Base-by-base conservation (phyloP, 2,329 filamentous ascomycete genomes). In the Didymella lethalis region DNA sequence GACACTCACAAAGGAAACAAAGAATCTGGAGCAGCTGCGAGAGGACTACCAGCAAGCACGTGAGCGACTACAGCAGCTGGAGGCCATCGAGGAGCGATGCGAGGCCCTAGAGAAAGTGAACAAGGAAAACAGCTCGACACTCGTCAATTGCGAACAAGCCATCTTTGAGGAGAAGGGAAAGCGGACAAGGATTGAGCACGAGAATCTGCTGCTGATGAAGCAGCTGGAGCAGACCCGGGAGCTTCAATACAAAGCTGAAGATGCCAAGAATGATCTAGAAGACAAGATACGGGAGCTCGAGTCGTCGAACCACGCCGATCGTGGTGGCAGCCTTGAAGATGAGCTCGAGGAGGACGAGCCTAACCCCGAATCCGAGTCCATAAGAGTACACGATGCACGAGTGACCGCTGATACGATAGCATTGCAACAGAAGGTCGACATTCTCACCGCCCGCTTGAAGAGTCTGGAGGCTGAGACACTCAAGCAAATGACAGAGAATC, bases 141-240 rank as follows among this genome's bases (percentile, higher is more conserved):
- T 84, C 31, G 76, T 80, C 29, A 82, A 83, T 31, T 80, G 80
- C 52, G 82, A 84, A 61, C 81, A 82, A 57, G 81, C 82, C 47
- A 82, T 83, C 62, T 83, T 81, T 59, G 81, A 83, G 65, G 76
- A 82, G 54, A 82, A 82, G 49, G 80, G 80, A 16, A 80, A 78
- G 45, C 74, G 80, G 18, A 80, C 79, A 40, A 75, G 81, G 36
- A 75, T 82, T 11, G 81, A 83, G 59, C 78, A 82, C 56, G 81
- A 83, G 40, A 79, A 81, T 29, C 71, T 81, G 12, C 66, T 81
- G 16, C 74, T 82, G 1, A 75, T 78, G 59, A 80, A 82, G 58
- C 80, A 82, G 62, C 72, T 80, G 8, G 80, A 83, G 54, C 80
- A 81, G 38, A 79, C 79, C 34, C 74, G 77, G 23, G 81, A 83